These are phyloP conservation scores for Starmerella apicola DNA, from an alignment of 805 yeast genomes.

Conservation along the genomic window DNA sequence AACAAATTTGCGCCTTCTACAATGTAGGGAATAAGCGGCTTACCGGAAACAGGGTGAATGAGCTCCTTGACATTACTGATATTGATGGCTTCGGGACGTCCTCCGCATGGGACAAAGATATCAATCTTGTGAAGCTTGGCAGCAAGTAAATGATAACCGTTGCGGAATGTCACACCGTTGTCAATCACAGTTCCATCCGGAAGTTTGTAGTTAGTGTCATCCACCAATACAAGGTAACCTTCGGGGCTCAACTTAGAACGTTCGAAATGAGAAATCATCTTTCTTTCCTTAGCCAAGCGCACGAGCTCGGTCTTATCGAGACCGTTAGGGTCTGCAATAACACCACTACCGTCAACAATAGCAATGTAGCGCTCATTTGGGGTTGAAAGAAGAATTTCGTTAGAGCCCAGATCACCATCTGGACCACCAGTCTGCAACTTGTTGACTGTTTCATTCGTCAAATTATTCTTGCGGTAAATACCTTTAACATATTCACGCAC, in stretches of 20 bases:
- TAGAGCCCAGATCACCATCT: constrained; percentile 94
- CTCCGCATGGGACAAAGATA: constrained; percentile 96
- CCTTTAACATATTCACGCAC: constrained; percentile 86
- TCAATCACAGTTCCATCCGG: constrained; percentile 68
- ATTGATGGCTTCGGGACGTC: constrained; percentile 93
- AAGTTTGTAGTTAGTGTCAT: constrained; percentile 63
- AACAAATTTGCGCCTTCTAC: constrained; percentile 97
- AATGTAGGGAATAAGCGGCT: constrained; percentile 66
- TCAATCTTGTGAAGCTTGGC: constrained; percentile 56
- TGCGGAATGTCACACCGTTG: constrained; percentile 83
- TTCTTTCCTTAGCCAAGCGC: constrained; percentile 65
- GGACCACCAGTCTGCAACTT: constrained; percentile 98
- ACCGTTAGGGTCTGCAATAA: constrained; percentile 82
- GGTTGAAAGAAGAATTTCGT: constrained; percentile 73
- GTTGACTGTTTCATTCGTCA: constrained; percentile 45
- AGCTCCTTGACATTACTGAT: constrained; percentile 63
- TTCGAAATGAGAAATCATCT: constrained; percentile 62
- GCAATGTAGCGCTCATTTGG: constrained; percentile 70
- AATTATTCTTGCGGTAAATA: constrained; percentile 63
- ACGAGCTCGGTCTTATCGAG: constrained; percentile 65
- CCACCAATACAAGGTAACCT: constrained; percentile 77
- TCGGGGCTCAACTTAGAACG: constrained; percentile 48
- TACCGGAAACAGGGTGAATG: constrained; percentile 61
- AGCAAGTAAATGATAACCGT: constrained; percentile 70
- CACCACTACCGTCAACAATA: constrained; percentile 92